A percentile compares a stretch with the other conserved stretches of the same genome.
Evolutionary conservation across 2,329 filamentous ascomycete genomes (phyloP).

Genomic region (Penicillium janthinellum): DNA sequence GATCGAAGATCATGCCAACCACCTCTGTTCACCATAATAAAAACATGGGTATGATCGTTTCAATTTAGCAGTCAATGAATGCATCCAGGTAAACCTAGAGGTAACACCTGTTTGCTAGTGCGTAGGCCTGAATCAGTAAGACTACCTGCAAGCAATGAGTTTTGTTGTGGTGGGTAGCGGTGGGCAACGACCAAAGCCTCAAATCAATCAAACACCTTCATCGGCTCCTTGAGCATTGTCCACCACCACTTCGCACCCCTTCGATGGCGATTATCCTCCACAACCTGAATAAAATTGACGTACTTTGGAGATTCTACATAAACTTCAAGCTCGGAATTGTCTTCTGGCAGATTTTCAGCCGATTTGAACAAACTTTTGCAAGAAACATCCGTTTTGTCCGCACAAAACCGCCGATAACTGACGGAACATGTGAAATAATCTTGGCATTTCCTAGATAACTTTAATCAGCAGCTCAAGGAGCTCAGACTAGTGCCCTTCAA

Average conservation of each 20-base stretch:
- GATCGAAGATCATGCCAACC: background rate
- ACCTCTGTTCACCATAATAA: background rate
- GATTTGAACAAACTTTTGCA: background rate
- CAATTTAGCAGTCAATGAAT: background rate
- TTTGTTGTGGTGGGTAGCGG: background rate
- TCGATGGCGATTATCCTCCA: background rate
- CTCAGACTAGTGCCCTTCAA: background rate
- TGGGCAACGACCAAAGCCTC: background rate
- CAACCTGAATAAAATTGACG: too few species aligned
- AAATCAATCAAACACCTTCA: background rate
- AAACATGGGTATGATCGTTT: background rate
- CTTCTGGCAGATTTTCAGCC: background rate
- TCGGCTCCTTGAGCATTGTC: background rate
- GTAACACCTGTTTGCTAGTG: background rate
- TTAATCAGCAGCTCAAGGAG: background rate
- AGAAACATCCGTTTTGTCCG: background rate
- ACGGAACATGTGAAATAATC: background rate
- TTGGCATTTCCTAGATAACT: background rate
- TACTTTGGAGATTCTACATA: background rate
- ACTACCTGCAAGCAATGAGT: background rate
- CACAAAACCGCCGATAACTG: background rate
- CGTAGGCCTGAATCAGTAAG: background rate
- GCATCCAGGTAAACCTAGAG: background rate
- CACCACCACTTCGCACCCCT: background rate
- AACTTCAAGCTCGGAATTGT: background rate